phyloP scores from a whole-genome alignment of 2,329 filamentous ascomycete species.

The Alternaria sp. region DNA sequence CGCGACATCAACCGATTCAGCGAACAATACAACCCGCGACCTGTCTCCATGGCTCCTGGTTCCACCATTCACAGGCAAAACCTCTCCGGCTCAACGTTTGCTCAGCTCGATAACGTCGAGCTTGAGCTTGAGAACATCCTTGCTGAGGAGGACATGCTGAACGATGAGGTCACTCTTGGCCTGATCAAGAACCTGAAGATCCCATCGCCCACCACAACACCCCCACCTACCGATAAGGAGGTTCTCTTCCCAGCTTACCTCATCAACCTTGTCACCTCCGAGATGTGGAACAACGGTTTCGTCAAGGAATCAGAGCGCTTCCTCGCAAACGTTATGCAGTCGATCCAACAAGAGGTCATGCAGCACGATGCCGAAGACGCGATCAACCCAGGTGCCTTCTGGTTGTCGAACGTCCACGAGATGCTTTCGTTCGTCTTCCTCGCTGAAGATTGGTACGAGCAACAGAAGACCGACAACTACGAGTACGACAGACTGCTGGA shows the following conservation, averaged over 20 bases:
- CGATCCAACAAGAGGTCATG: conserved; percentile 99
- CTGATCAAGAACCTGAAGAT: conserved; percentile 97
- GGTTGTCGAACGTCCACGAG: conserved; percentile 98
- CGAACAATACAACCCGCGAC: conserved; percentile 88
- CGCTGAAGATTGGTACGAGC: conserved; percentile 99
- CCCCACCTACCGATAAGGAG: conserved; percentile 95
- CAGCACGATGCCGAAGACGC: conserved; percentile 97
- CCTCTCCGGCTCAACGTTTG: conserved; percentile 77
- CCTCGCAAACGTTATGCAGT: conserved; percentile 99
- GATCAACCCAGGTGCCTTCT: conserved; percentile 96
- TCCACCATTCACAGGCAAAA: conserved; percentile 71
- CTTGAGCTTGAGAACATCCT: conserved; percentile 92
- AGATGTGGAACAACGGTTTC: conserved; percentile 99
- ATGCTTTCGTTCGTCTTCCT: conserved; percentile 99
- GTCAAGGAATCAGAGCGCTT: conserved; percentile 99
- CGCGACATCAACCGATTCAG: conserved; percentile 90
- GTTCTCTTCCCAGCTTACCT: conserved; percentile 98
- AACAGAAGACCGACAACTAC: conserved; percentile 98
- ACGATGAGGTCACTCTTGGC: conserved; percentile 96
- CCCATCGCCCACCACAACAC: conserved; percentile 82
- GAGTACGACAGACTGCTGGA: conserved; percentile 97
- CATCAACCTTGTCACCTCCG: conserved; percentile 97
- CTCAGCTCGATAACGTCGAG: conserved; percentile 88
- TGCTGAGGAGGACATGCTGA: conserved; percentile 92
- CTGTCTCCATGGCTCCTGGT: conserved; percentile 90